A percentile compares a stretch with the other conserved stretches of the same genome.
phyloP scores from a whole-genome alignment of 768 basidiomycete species.

The Royoungia palumana region DNA sequence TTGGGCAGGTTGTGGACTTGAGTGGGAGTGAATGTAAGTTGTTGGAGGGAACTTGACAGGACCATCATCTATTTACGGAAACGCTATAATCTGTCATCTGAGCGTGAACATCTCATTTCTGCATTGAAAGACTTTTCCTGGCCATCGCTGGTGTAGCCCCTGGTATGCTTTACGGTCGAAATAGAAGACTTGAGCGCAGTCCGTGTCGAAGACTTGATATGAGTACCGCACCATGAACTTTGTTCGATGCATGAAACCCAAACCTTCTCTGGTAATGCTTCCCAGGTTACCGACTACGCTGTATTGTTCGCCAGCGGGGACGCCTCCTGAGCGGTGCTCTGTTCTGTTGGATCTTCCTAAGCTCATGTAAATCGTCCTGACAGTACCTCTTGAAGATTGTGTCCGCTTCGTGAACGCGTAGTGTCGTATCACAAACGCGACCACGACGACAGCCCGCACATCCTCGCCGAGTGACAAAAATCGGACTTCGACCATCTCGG shows the following conservation, averaged over 20 bases:
- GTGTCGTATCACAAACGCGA: slow-evolving; percentile 73
- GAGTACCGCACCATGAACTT: slow-evolving; percentile 18
- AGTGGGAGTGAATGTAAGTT: neutral
- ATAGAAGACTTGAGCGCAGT: slow-evolving; percentile 3
- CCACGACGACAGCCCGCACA: slow-evolving; percentile 55
- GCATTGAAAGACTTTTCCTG: no score
- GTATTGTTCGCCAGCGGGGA: slow-evolving; percentile 7
- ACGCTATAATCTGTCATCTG: slow-evolving; percentile 14
- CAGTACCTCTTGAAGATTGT: slow-evolving; percentile 49
- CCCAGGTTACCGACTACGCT: slow-evolving; percentile 3
- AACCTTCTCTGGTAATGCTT: neutral
- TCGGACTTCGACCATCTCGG: neutral
- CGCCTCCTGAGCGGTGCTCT: slow-evolving; percentile 12
- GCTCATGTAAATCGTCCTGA: no score
- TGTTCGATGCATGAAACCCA: slow-evolving; percentile 17
- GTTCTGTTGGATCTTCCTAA: slow-evolving; percentile 2
- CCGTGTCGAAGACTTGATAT: slow-evolving; percentile 20
- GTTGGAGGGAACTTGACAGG: neutral
- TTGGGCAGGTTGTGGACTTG: slow-evolving; percentile 58
- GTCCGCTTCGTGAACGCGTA: slow-evolving; percentile 64
- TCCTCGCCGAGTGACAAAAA: slow-evolving; percentile 53
- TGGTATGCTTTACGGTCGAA: no score
- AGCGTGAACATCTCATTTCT: no score
- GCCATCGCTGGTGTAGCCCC: no score
- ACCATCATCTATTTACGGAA: neutral